Conservation (phyloP, 2,329 filamentous ascomycete species). For the Aspergillus ibericus region DNA sequence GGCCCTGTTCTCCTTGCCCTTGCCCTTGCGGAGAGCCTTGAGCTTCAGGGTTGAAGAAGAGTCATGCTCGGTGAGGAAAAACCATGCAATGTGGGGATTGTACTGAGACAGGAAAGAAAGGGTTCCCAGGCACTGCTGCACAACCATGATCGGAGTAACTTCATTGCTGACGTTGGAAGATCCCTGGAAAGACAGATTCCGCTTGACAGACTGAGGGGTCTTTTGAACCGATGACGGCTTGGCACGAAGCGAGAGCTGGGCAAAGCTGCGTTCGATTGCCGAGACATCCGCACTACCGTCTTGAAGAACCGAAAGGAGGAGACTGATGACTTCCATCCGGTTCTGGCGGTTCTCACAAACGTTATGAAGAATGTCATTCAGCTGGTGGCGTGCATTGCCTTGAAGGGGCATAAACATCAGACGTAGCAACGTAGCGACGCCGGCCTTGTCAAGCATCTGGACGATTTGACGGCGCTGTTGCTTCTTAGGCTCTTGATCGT, state of each 20-base stretch:
- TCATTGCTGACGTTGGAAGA: slow-evolving; percentile 68
- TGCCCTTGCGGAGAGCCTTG: slow-evolving; percentile 77
- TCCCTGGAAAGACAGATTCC: slow-evolving; percentile 64
- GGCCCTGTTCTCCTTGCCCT: slow-evolving; percentile 79
- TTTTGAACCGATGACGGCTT: slow-evolving; percentile 77
- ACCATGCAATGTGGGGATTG: slow-evolving; percentile 82
- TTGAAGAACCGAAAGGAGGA: slow-evolving; percentile 87
- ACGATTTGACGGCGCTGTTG: slow-evolving; percentile 76
- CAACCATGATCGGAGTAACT: slow-evolving; percentile 88
- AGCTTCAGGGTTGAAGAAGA: slow-evolving; percentile 74
- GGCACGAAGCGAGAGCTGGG: slow-evolving; percentile 85
- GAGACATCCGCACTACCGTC: slow-evolving; percentile 92
- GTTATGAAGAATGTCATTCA: slow-evolving; percentile 85
- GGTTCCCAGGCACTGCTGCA: slow-evolving; percentile 89
- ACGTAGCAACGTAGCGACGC: slow-evolving; percentile 92
- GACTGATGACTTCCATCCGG: slow-evolving; percentile 87
- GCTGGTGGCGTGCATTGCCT: slow-evolving; percentile 76
- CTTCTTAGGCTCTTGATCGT: slow-evolving; percentile 59
- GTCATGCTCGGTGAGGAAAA: slow-evolving; percentile 95
- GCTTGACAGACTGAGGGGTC: slow-evolving; percentile 78
- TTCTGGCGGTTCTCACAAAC: slow-evolving; percentile 97
- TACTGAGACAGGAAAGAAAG: slow-evolving; percentile 80
- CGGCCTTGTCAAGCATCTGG: slow-evolving; percentile 95
- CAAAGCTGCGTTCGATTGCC: slow-evolving; percentile 93
- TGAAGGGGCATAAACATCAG: slow-evolving; percentile 97